Base-by-base conservation (phyloP, 495 filamentous ascomycete genomes). In the Xylaria castorea region DNA sequence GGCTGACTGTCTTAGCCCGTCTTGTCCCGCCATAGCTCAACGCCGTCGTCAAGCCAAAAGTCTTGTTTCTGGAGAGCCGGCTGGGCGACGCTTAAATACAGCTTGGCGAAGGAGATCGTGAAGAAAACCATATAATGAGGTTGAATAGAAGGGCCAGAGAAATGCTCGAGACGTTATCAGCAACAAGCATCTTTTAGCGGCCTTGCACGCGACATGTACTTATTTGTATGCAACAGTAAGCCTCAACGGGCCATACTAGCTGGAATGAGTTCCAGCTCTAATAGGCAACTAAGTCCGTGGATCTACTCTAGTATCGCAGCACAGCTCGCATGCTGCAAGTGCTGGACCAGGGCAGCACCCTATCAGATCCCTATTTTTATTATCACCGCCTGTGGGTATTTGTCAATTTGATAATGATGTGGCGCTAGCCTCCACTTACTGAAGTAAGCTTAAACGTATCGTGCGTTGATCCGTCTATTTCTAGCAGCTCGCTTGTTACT, bases 371-470 rank as follows among this genome's bases (percentile, higher is more conserved):
- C 50, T 55, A 68, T 68, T 38, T 53, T 30, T 40, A 42, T 40
- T 32, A 25, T 16, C 36, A 42, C 18, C 12, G 22, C 55, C 20
- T 48, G 67, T 62, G 66, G 36, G 42, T 70, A 70, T 70, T 70
- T 70, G 67, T 70, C 67, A 70, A 62, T 16, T 46, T 36, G 18
- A 12, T 25, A 25, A 2, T 46, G 34, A 60, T 44, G 55, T 70
- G 66, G 67, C 67, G 55, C 53, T 27, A 5, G 61, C 38, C 53
- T 62, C 67, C 67, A 70, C 42, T 50, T 22, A 9, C 44, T 25
- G 16, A 70, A 70, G 67, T 70, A 70, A 70, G 67, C 67, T 70
- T 70, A 70, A 70, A 70, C 67, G 55, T 50, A 60, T 62, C 44
- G 40, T 61, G 67, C 67, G 22, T 70, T 27, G n/a, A 60, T 46